phyloP scores from a whole-genome alignment of 345 rosid genomes.

The Populus tremula region DNA sequence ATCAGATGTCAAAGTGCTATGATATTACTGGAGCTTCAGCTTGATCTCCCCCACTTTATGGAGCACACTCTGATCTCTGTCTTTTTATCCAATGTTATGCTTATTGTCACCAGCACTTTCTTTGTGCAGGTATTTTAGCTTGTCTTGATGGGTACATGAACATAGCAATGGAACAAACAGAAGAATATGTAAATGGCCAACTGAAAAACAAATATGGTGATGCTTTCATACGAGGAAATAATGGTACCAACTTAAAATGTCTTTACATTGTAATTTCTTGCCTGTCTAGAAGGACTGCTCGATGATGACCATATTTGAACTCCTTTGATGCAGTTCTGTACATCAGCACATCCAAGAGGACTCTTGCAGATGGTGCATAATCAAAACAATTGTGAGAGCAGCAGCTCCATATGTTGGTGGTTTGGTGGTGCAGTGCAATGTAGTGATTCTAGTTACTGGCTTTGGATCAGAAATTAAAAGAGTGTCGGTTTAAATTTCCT shows the following conservation, averaged over 20 bases:
- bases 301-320: background rate
- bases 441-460: background rate
- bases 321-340: conserved; percentile 67
- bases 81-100: background rate
- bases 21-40: background rate
- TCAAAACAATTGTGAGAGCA: background rate
- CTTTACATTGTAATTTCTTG: background rate
- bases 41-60: background rate
- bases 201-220: conserved; percentile 91
- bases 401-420: background rate
- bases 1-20: background rate
- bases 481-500: background rate
- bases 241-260: conserved; percentile 36
- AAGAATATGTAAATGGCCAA: conserved; percentile 92
- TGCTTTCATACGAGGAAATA: conserved; percentile 94
- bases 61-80: background rate
- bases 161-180: conserved; percentile 97
- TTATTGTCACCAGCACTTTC: background rate
- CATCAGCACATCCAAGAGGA: conserved; percentile 81
- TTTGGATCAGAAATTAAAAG: background rate
- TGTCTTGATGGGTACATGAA: conserved; percentile 96
- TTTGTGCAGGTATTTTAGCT: conserved; percentile 63
- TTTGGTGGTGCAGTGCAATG: background rate
- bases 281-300: background rate
- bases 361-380: conserved; percentile 63